A percentile compares a stretch with the other conserved stretches of the same genome.
Conservation (phyloP, 257 asterid species). For the Cynanchum wilfordii region DNA sequence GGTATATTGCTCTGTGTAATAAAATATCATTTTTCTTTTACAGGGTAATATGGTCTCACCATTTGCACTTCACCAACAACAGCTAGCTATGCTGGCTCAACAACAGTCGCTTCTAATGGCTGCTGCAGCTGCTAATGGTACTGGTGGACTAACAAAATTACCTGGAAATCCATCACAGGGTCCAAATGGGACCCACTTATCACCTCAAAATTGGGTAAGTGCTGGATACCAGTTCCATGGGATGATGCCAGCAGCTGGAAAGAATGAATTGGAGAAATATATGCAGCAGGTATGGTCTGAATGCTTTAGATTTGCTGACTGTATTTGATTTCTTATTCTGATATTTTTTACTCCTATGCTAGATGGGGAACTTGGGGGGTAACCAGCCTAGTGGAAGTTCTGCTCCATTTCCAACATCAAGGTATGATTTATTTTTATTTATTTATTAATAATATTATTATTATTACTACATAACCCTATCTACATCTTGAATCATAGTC, state of each 20-base stretch:
- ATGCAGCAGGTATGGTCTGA: constrained; percentile 72
- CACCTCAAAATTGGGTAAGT: constrained; percentile 67
- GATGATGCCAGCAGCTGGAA: constrained; percentile 58
- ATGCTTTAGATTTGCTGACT: not conserved
- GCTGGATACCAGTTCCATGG: constrained; percentile 71
- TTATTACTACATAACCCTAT: not conserved
- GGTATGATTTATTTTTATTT: constrained; percentile 32
- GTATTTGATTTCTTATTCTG: constrained; percentile 13
- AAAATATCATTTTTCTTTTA: not conserved
- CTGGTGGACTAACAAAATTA: constrained; percentile 45
- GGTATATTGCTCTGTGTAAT: not conserved
- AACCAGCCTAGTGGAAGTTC: constrained; percentile 51
- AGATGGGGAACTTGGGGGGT: constrained; percentile 65
- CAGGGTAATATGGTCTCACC: constrained; percentile 76
- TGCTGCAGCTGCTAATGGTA: constrained; percentile 61
- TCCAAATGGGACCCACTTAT: constrained; percentile 43
- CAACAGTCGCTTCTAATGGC: constrained; percentile 76
- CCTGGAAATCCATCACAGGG: constrained; percentile 49
- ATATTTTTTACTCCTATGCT: constrained; percentile 22
- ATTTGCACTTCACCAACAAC: constrained; percentile 70
- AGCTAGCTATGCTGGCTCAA: constrained; percentile 82
- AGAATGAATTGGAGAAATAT: constrained; percentile 43
- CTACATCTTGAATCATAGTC: not conserved
- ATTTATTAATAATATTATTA: not conserved
- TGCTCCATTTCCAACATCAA: constrained; percentile 41